Conservation (phyloP, 2,329 filamentous ascomycete species). For the Ilyonectria mors-panacis region DNA sequence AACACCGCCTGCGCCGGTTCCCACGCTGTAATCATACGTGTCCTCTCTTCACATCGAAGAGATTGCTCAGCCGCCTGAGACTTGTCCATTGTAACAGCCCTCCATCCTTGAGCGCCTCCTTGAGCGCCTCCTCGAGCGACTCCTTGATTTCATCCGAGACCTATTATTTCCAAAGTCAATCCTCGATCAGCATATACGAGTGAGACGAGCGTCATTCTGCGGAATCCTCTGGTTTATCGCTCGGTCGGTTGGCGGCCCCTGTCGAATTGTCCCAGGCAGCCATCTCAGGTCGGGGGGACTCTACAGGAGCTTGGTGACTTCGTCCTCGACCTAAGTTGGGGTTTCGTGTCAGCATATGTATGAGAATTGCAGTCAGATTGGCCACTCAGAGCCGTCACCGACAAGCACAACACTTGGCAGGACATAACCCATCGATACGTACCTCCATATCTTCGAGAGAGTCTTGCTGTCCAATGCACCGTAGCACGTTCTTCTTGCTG, state of each 20-base stretch:
- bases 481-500: conserved; percentile 98
- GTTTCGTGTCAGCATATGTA: conserved; percentile 51
- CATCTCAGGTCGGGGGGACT: conserved; percentile 40
- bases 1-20: conserved; percentile 48
- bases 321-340: conserved; percentile 82
- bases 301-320: conserved; percentile 92
- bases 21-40: conserved; percentile 48
- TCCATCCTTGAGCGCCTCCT: conserved; percentile 47
- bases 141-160: conserved; percentile 46
- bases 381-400: conserved; percentile 37
- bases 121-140: conserved; percentile 46
- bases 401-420: conserved; percentile 36
- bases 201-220: conserved; percentile 27
- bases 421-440: conserved; percentile 61
- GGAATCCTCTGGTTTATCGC: conserved; percentile 26
- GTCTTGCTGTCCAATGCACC: conserved; percentile 97
- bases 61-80: conserved; percentile 51
- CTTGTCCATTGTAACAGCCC: conserved; percentile 51
- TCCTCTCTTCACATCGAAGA: conserved; percentile 54
- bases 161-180: conserved; percentile 51
- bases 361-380: conserved; percentile 34
- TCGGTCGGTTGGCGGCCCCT: conserved; percentile 36
- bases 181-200: conserved; percentile 35
- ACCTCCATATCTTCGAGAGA: conserved; percentile 99
- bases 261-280: conserved; percentile 37